Conservation (phyloP, 1,284 basidiomycete species). For the Rhodotorula sp. region DNA sequence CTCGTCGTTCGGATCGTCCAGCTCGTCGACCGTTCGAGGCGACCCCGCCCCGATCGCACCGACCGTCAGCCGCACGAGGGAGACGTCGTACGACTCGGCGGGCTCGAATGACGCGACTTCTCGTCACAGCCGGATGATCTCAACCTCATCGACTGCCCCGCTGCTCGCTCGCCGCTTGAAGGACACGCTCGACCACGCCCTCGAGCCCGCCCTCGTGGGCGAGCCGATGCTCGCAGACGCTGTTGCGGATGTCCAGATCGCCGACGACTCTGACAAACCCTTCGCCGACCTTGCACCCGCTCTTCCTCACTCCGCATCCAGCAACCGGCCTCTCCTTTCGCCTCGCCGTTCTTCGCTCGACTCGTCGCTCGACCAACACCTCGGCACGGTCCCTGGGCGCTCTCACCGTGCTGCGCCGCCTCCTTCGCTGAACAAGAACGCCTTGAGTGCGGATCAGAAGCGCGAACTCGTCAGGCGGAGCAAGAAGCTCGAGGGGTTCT, state of each 20-base stretch:
- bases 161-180: neutral
- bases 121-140: no score
- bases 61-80: neutral
- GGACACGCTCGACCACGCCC: neutral
- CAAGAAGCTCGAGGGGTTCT: constrained; percentile 33
- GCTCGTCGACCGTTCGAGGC: neutral
- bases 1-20: neutral
- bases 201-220: neutral
- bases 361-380: constrained; percentile 9
- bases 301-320: neutral
- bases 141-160: constrained; percentile 15
- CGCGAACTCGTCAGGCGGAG: constrained; percentile 20
- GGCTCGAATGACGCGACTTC: no score
- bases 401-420: neutral
- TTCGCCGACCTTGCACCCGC: constrained; percentile 13
- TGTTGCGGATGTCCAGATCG: neutral
- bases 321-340: neutral
- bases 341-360: constrained; percentile 14
- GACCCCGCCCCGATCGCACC: neutral
- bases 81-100: neutral
- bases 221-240: neutral
- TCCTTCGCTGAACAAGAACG: constrained; percentile 14
- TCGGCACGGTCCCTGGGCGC: neutral
- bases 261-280: neutral
- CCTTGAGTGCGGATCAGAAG: constrained; percentile 5